These are phyloP conservation scores for Fusarium concolor DNA, from an alignment of 2,329 filamentous ascomycete genomes.

Conservation along the genomic window DNA sequence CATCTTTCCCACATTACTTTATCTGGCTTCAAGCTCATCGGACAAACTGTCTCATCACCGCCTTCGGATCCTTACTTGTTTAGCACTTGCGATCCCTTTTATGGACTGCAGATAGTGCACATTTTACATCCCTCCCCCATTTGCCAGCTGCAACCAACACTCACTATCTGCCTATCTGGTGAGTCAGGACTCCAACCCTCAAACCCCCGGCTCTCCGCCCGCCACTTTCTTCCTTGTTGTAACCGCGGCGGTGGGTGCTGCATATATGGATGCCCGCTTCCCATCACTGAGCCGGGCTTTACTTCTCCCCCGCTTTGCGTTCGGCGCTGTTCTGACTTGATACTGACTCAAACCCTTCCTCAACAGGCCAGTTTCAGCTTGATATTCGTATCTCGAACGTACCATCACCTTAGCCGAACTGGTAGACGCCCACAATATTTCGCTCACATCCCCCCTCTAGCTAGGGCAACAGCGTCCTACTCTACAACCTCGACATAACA, in stretches of 20 bases:
- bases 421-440: conserved; percentile 44
- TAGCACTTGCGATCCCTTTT: conserved; percentile 25
- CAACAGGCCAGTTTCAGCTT: conserved; percentile 32
- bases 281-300: conserved; percentile 32
- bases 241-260: conserved; percentile 35
- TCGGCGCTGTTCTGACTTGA: conserved; percentile 26
- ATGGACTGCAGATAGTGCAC: conserved; percentile 41
- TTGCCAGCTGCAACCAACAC: conserved; percentile 13
- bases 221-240: conserved; percentile 35
- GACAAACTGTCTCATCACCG: conserved; percentile 25
- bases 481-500: conserved; percentile 21
- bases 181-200: conserved; percentile 37
- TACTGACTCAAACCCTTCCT: conserved; percentile 38
- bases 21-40: conserved; percentile 37
- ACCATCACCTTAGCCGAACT: conserved; percentile 34
- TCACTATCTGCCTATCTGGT: conserved; percentile 31
- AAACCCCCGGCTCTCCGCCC: conserved; percentile 28
- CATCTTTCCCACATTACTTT: conserved; percentile 39
- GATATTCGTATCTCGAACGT: conserved; percentile 29
- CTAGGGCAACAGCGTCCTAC: conserved; percentile 40
- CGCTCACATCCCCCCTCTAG: conserved; percentile 36
- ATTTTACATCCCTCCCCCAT: neutral
- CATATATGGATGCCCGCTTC: conserved; percentile 41
- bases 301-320: conserved; percentile 31
- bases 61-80: conserved; percentile 5